Conservation (phyloP, 73 alveolate genomes). For the Tetrahymena thermophila region DNA sequence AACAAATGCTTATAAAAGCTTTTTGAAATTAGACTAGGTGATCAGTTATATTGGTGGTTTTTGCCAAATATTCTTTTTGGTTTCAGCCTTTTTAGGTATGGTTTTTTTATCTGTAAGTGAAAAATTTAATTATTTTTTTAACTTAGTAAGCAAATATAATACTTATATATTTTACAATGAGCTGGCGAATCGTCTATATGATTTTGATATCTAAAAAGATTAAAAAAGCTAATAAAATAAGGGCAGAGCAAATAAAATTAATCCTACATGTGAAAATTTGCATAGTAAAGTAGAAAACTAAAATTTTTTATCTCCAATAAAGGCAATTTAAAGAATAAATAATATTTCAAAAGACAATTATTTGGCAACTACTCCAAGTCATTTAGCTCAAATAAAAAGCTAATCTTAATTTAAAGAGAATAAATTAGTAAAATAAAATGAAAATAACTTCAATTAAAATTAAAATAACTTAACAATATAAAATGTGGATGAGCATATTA, state of each 20-base stretch:
- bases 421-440: too few relatives aligned
- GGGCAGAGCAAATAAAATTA: background rate
- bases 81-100: background rate
- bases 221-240: background rate
- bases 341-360: too few relatives aligned
- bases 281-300: background rate
- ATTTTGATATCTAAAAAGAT: background rate
- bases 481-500: too few relatives aligned
- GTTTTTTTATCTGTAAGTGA: background rate
- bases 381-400: too few relatives aligned
- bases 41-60: background rate
- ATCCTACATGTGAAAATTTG: background rate
- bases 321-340: too few relatives aligned
- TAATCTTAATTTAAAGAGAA: too few relatives aligned
- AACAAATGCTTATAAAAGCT: background rate
- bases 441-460: too few relatives aligned
- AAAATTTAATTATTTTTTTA: background rate
- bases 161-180: background rate
- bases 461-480: too few relatives aligned
- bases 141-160: background rate
- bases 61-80: background rate
- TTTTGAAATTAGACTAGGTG: background rate
- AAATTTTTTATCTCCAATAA: too few relatives aligned
- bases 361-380: too few relatives aligned
- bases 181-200: background rate